Percentiles rank a stretch among this genome's conserved stretches.
These are phyloP conservation scores for Licmophora abbreviata DNA, from an alignment of 108 stramenopile species.

Conservation along the genomic window DNA sequence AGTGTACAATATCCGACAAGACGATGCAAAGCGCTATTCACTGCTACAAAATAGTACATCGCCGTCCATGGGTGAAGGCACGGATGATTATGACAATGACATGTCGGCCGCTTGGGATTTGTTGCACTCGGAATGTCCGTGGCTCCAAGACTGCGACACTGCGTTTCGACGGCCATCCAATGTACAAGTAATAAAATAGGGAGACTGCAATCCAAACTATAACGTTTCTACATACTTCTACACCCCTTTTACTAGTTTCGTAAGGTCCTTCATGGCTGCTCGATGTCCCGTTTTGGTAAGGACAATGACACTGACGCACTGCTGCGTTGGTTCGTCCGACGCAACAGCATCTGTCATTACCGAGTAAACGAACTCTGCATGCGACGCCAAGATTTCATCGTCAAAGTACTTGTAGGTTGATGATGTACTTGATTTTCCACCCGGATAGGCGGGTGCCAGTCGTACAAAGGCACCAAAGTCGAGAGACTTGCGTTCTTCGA, in stretches of 20 bases:
- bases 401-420: constrained; percentile 74
- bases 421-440: constrained; percentile 1
- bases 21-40: constrained; percentile 59
- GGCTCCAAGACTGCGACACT: constrained; percentile 52
- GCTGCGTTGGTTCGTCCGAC: constrained; percentile 50
- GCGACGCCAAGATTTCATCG: constrained; percentile 70
- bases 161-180: constrained; percentile 16
- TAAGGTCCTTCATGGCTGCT: constrained; percentile 61
- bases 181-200: background rate
- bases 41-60: constrained; percentile 27
- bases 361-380: constrained; percentile 71
- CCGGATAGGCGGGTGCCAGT: constrained; percentile 48
- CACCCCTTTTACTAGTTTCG: constrained; percentile 38
- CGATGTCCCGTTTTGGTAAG: constrained; percentile 76
- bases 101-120: constrained; percentile 24
- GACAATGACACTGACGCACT: constrained; percentile 57
- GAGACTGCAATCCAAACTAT: background rate
- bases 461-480: constrained; percentile 79
- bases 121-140: constrained; percentile 44
- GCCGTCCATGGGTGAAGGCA: too few relatives aligned
- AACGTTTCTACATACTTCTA: background rate
- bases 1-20: constrained; percentile 49
- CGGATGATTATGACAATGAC: constrained; percentile 7
- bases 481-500: constrained; percentile 51
- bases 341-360: constrained; percentile 48